Evolutionary conservation across 495 filamentous ascomycete species (phyloP).

Genomic region (Immersiella caudata): DNA sequence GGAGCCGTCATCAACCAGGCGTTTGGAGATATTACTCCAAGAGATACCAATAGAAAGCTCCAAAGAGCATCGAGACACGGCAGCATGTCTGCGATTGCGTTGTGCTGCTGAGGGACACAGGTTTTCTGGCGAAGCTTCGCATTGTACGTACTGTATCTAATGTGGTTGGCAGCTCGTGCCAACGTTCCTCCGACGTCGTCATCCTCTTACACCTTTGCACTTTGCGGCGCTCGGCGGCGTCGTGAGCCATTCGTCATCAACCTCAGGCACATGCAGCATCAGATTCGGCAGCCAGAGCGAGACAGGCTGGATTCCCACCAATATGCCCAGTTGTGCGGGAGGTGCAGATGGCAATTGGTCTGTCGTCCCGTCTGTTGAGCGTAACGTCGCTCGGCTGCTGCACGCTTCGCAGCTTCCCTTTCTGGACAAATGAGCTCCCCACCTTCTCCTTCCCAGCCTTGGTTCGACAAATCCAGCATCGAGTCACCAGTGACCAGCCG

Average conservation of each 20-base stretch:
- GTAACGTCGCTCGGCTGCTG: not conserved
- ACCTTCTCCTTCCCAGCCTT: not conserved
- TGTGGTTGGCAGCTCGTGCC: not conserved
- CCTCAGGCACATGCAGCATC: not conserved
- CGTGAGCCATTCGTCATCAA: constrained; percentile 19
- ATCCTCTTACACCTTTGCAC: not conserved
- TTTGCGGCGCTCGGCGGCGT: constrained; percentile 10
- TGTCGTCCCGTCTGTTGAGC: not conserved
- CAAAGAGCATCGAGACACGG: not conserved
- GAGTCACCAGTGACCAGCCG: not conserved
- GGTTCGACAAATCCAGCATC: not conserved
- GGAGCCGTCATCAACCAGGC: constrained; percentile 12
- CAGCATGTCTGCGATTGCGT: not conserved
- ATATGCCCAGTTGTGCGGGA: not conserved
- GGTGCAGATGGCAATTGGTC: not conserved
- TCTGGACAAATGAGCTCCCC: not conserved
- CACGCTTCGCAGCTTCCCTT: constrained; percentile 13
- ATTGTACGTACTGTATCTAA: not conserved
- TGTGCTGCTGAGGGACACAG: too few relatives aligned
- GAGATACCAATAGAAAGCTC: constrained; percentile 27
- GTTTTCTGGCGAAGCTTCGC: too few relatives aligned
- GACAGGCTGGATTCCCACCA: not conserved
- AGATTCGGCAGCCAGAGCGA: not conserved
- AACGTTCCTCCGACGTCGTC: constrained; percentile 14
- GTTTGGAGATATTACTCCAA: constrained; percentile 13